Percentiles rank a stretch among this genome's conserved stretches.
Evolutionary conservation across 169 alveolate genomes (phyloP).

Genomic region (Prorocentrum cordatum): DNA sequence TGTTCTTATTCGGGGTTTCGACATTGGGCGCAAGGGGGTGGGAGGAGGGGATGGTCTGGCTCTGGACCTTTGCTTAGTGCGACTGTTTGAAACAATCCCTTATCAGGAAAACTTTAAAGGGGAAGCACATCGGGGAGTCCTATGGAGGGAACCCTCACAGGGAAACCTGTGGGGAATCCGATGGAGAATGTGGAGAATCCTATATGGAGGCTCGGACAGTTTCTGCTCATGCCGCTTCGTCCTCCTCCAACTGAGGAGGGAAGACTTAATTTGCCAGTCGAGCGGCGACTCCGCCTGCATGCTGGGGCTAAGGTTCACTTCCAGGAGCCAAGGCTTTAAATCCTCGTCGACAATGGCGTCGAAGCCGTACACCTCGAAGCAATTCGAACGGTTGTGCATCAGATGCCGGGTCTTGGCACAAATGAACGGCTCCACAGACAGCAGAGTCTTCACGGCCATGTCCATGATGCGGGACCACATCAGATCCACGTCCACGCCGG

Average conservation of each 20-base stretch:
- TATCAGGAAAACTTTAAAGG: too few species aligned
- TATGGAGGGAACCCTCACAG: too few species aligned
- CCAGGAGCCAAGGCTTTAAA: conserved; percentile 92
- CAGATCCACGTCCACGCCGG: conserved; percentile 21
- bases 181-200: too few species aligned
- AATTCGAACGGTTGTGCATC: not conserved
- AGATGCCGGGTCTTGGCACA: conserved; percentile 13
- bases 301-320: conserved; percentile 91
- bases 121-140: not conserved
- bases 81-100: too few species aligned
- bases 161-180: too few species aligned
- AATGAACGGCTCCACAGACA: conserved; percentile 43
- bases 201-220: too few species aligned
- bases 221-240: too few species aligned
- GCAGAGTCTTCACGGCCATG: conserved; percentile 27
- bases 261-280: conserved; percentile 54
- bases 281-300: conserved; percentile 76
- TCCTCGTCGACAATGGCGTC: conserved; percentile 88
- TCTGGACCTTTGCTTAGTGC: too few species aligned
- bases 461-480: conserved; percentile 57
- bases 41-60: too few species aligned
- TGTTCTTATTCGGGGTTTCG: too few species aligned
- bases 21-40: too few species aligned
- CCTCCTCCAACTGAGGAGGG: not conserved
- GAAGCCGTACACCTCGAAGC: conserved; percentile 88